A percentile compares a stretch with the other conserved stretches of the same genome.
phyloP scores from a whole-genome alignment of 257 asterid species.

The Salvia rosmarinus region DNA sequence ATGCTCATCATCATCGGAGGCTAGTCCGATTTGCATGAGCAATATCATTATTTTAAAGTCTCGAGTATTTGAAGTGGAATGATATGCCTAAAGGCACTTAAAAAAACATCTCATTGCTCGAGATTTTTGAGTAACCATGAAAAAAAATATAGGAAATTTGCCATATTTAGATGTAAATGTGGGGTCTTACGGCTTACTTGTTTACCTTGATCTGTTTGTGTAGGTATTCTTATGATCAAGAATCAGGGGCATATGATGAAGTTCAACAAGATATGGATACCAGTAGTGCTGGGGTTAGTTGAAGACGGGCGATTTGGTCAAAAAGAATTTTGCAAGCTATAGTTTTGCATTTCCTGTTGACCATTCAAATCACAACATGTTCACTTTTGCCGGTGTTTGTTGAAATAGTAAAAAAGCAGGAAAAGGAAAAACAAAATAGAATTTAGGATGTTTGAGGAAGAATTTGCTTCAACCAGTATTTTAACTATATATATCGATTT shows the following conservation, averaged over 20 bases:
- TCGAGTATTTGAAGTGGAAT: background rate
- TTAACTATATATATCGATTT: background rate
- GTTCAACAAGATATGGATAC: conserved; percentile 46
- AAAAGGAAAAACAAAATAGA: background rate
- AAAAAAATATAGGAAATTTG: background rate
- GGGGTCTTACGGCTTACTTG: conserved; percentile 20
- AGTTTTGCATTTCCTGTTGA: background rate
- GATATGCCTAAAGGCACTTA: background rate
- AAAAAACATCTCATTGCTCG: background rate
- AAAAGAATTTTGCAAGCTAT: conserved; percentile 2
- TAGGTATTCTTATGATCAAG: conserved; percentile 81
- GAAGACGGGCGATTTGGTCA: conserved; percentile 16
- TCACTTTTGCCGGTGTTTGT: background rate
- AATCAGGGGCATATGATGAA: conserved; percentile 68
- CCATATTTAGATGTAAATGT: background rate
- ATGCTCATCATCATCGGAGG: background rate
- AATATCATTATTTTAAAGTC: background rate
- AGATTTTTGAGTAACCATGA: background rate
- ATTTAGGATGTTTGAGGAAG: background rate
- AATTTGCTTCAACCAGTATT: background rate
- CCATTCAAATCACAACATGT: background rate
- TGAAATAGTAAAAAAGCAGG: background rate
- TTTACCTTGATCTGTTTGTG: background rate
- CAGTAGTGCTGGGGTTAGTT: conserved; percentile 39
- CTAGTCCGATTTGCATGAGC: background rate